Evolutionary conservation across 2,329 filamentous ascomycete genomes (phyloP), one percentile per base, ranked within the genome.

Genomic region (Neonectria ditissima): DNA sequence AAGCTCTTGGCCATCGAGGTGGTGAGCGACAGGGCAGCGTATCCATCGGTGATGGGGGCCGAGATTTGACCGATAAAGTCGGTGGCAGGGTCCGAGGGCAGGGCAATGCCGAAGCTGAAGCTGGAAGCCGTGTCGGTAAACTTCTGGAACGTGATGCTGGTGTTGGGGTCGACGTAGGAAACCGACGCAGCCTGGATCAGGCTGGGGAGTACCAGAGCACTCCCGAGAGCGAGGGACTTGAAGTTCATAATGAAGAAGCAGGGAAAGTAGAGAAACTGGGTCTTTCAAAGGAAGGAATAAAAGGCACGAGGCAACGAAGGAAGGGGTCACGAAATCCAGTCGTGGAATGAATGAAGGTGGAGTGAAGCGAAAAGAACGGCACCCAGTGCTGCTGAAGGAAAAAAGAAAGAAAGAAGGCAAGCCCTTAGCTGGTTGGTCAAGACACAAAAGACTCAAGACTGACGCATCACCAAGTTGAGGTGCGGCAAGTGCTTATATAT

Each of bases 61-160:
- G 89, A 77, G 53, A 86, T 81, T 30, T 65, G 68, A 39, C 87
- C 88, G 60, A 90, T 86, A 68, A 88, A 89, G 72, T 90, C 88
- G 47, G 78, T 81, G 5, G 82, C 80, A 55, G 84, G 84, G 71
- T 83, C 77, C 16, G 75, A 68, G 5, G 87, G 87, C 16, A 89
- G 77, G 2, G 84, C 84, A 55, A 89, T 70, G 70, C 87, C 87
- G 53, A 86, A 86, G 32, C 81, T 83, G 54, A 85, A 80, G 37
- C 82, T 82, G 59, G 82, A 84, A 53, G 73, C 67, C 10, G 67
- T 63, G 18, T 83, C 80, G 13, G 75, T 79, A 73, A 81, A 86
- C 51, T 83, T 83, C 69, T 84, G 82, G 75, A 88, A 87, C 28
- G 75, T 78, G 68, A 88, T 87, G 20, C 83, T 83, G 10, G 86